A percentile compares a stretch with the other conserved stretches of the same genome.
phyloP scores from a whole-genome alignment of 495 filamentous ascomycete species.

The Lindgomyces ingoldianus region DNA sequence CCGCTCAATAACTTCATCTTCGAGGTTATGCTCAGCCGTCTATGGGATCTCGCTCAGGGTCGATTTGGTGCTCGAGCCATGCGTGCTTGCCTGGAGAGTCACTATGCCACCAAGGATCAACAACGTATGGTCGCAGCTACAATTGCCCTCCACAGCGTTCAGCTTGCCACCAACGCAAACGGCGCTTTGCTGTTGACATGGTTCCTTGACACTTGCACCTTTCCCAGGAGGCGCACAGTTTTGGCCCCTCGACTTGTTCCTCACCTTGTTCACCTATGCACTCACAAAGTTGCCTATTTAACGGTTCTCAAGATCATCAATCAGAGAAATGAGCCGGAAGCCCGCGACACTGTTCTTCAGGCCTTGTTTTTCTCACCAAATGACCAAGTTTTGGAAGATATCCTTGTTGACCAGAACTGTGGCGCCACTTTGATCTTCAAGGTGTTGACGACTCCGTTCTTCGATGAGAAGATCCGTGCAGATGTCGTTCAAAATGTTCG shows the following conservation, averaged over 20 bases:
- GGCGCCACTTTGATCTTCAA: slow-evolving; percentile 98
- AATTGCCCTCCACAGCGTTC: slow-evolving; percentile 93
- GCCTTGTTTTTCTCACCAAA: slow-evolving; percentile 93
- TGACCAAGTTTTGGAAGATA: slow-evolving; percentile 85
- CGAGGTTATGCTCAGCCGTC: slow-evolving; percentile 89
- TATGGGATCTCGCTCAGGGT: slow-evolving; percentile 94
- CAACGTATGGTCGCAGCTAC: slow-evolving; percentile 92
- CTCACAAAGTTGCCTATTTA: slow-evolving; percentile 96
- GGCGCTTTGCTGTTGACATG: slow-evolving; percentile 92
- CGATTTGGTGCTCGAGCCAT: slow-evolving; percentile 93
- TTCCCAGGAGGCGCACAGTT: slow-evolving; percentile 86
- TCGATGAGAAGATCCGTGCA: slow-evolving; percentile 84
- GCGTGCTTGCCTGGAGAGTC: slow-evolving; percentile 95
- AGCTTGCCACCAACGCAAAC: slow-evolving; percentile 94
- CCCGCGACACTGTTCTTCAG: slow-evolving; percentile 86
- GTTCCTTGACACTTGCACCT: slow-evolving; percentile 98
- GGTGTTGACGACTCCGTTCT: slow-evolving; percentile 95
- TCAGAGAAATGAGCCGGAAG: slow-evolving; percentile 90
- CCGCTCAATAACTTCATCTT: slow-evolving; percentile 97
- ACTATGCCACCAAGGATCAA: slow-evolving; percentile 91
- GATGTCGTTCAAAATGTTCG: slow-evolving; percentile 91
- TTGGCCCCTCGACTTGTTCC: slow-evolving; percentile 91
- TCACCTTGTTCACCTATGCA: slow-evolving; percentile 95
- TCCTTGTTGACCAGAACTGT: slow-evolving; percentile 85
- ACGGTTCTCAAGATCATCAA: slow-evolving; percentile 99